Evolutionary conservation across 2,329 filamentous ascomycete species (phyloP), one percentile per base, ranked within the genome.

Genomic region (Cercospora canescens): DNA sequence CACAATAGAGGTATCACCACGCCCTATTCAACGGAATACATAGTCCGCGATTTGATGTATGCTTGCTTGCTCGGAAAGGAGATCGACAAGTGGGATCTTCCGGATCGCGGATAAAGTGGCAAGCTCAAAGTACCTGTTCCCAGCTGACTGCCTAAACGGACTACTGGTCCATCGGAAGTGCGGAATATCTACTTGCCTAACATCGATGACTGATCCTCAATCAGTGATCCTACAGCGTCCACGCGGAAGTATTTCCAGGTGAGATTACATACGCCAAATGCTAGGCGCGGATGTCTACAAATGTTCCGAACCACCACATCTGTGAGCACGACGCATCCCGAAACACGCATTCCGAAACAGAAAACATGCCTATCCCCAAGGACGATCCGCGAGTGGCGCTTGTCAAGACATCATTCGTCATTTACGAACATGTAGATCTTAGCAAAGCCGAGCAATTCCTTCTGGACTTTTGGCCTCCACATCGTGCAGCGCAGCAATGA

Each of bases 361-460:
- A n/a, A n/a, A n/a, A n/a, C n/a, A 54, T 54, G 50, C 50, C 50
- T 18, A 54, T 54, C 30, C 16, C 50, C n/a, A 54, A 32, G 26
- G 28, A 54, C 24, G 50, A 54, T 16, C 50, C 50, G 30, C 50
- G 50, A 54, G 50, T 54, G 50, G 50, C 50, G n/a, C 50, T 54
- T 6, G 50, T 54, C 50, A 54, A 54, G 50, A 54, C 50, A 8
- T 54, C 50, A 4, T 54, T 54, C 12, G 50, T 54, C 12, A 54
- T 54, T 6, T 86, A 86, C 70, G 83, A 85, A 65, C 84, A 86
- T 67, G 81, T 83, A 0, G 80, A 86, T 64, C 74, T 86, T 4
- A 76, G 79, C 24, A 74, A 79, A 63, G 84, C 85, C 52, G 84
- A 81, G 4, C 79, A 74, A 2, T 86, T 81, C 72, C 75, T 80